phyloP scores from a whole-genome alignment of 2,329 filamentous ascomycete species.

The Alternaria postmessia region DNA sequence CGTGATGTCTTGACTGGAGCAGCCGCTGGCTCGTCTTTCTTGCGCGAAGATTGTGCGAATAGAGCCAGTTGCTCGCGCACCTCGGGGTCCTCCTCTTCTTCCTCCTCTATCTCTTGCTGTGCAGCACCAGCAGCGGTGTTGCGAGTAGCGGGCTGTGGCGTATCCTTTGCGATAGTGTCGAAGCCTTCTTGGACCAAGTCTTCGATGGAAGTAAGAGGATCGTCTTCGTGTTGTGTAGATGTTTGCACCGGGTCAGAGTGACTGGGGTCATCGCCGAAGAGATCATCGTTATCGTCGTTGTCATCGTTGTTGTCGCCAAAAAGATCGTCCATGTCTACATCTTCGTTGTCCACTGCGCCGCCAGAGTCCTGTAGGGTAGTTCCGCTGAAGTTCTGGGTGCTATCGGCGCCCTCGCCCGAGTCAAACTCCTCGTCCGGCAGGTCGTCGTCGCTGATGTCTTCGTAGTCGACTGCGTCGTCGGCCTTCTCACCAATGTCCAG shows the following conservation, averaged over 20 bases:
- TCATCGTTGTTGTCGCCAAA: constrained; percentile 65
- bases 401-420: constrained; percentile 27
- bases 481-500: constrained; percentile 75
- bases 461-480: constrained; percentile 89
- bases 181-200: constrained; percentile 17
- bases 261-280: constrained; percentile 30
- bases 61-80: constrained; percentile 45
- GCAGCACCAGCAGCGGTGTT: constrained; percentile 24
- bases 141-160: constrained; percentile 29
- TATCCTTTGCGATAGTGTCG: constrained; percentile 18
- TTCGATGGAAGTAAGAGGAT: constrained; percentile 49
- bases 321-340: constrained; percentile 69
- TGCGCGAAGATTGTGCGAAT: constrained; percentile 39
- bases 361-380: constrained; percentile 42
- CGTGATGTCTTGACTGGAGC: constrained; percentile 75
- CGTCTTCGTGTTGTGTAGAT: constrained; percentile 46
- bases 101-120: constrained; percentile 39
- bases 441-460: constrained; percentile 91
- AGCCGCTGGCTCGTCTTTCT: constrained; percentile 61
- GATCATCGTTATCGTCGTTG: constrained; percentile 48
- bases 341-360: constrained; percentile 39
- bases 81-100: constrained; percentile 47
- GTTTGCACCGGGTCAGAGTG: constrained; percentile 38
- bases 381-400: constrained; percentile 39
- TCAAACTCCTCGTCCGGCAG: constrained; percentile 73